These are phyloP conservation scores for Senecio squalidus DNA, from an alignment of 140 eudicot genomes.

Conservation along the genomic window DNA sequence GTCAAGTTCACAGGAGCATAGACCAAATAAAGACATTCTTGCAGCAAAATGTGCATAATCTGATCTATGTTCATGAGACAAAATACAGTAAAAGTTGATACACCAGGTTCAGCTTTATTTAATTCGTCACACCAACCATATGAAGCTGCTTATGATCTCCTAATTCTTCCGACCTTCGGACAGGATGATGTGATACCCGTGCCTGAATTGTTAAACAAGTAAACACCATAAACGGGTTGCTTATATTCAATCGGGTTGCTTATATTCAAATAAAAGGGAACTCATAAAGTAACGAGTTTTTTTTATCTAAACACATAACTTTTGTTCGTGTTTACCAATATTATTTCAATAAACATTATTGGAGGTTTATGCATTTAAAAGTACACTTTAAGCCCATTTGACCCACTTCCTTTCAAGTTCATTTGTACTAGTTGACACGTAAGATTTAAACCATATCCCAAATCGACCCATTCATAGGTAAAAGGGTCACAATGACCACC, in stretches of 20 bases:
- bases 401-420: too few relatives aligned
- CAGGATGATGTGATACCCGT: conserved; percentile 95
- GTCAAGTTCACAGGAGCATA: background rate
- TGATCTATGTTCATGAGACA: conserved; percentile 9
- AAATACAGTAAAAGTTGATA: conserved; percentile 9
- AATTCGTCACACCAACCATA: background rate
- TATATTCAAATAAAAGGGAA: background rate
- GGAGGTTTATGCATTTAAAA: background rate
- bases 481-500: too few relatives aligned
- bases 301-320: too few relatives aligned
- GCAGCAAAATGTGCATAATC: conserved; percentile 6
- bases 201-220: conserved; percentile 50
- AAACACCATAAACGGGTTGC: background rate
- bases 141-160: conserved; percentile 15
- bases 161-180: conserved; percentile 92
- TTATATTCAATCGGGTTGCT: background rate
- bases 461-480: too few relatives aligned
- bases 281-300: too few relatives aligned
- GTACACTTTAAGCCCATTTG: too few relatives aligned
- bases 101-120: conserved; percentile 29
- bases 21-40: conserved; percentile 6
- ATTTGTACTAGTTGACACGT: too few relatives aligned
- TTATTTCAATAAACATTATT: too few relatives aligned
- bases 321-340: too few relatives aligned
- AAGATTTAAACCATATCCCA: too few relatives aligned